Evolutionary conservation across 2,329 filamentous ascomycete species (phyloP), one percentile per base, ranked within the genome.

Genomic region (Cytospora mali): DNA sequence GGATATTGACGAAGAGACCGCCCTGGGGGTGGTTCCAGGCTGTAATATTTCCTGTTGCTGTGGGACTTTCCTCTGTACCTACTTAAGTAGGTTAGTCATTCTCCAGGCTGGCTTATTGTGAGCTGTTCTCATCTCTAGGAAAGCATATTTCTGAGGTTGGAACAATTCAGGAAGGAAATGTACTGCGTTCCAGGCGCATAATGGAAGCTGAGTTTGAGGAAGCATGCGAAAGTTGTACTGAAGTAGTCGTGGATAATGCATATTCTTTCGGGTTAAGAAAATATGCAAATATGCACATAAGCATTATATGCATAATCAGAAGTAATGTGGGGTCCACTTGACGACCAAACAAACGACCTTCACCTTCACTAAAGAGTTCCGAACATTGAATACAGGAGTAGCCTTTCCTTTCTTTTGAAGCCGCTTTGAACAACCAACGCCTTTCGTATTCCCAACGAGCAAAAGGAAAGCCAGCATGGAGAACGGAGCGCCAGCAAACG

Each of bases 401-500:
- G 6, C 42, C 2, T 23, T 33, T 33, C n/a, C n/a, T n/a, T n/a
- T n/a, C n/a, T n/a, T 46, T 46, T 46, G 42, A 46, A 9, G 11
- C 46, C 5, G 23, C 49, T 28, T 25, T 54, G 27, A 27, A 28
- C 29, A 42, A 21, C 54, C 42, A 39, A 29, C 27, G 21, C 21
- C 23, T 50, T 57, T 28, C 23, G 4, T 28, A 13, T 10, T 31
- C 48, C 27, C 54, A 13, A 42, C 42, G 21, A 55, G n/a, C 13
- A 23, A 33, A 13, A 14, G 31, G 16, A 4, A n/a, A 52, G n/a
- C 31, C 66, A 75, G 67, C 65, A 95, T 93, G 91, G 92, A 93
- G 78, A 94, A 93, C 80, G 87, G 86, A 66, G 81, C 82, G 66
- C 78, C 79, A 65, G 77, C 78, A 31, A 84, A 87, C 64, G 92